phyloP scores from a whole-genome alignment of 768 basidiomycete genomes.

The Pulveroboletus sp. region DNA sequence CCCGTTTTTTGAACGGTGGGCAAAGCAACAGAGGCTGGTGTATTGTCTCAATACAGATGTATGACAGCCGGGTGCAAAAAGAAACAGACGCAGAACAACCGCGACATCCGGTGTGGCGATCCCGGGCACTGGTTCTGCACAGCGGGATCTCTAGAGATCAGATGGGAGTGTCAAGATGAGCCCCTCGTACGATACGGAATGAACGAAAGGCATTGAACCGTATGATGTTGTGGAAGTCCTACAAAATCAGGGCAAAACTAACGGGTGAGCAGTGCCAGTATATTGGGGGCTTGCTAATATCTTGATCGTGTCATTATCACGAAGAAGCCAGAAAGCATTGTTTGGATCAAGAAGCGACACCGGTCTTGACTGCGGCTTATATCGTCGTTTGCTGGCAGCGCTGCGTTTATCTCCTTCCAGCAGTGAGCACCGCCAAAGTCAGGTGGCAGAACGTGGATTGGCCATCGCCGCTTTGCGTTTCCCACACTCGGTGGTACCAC shows the following conservation, averaged over 20 bases:
- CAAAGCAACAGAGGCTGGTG: not conserved
- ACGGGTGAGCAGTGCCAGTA: not conserved
- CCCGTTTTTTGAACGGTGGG: not conserved
- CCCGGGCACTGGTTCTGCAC: not conserved
- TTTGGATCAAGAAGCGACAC: slow-evolving; percentile 20
- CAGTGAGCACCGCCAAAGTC: slow-evolving; percentile 14
- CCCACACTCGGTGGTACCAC: too few species aligned
- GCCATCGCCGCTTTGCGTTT: not conserved
- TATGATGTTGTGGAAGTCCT: slow-evolving; percentile 13
- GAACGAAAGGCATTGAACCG: not conserved
- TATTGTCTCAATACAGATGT: not conserved
- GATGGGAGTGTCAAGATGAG: slow-evolving; percentile 9
- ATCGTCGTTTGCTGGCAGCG: too few species aligned
- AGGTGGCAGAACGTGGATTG: not conserved
- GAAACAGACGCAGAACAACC: not conserved
- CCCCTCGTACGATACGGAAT: not conserved
- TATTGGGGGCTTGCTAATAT: not conserved
- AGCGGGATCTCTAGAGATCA: slow-evolving; percentile 1
- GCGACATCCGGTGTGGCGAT: not conserved
- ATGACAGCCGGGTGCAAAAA: not conserved
- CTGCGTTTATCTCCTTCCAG: too few species aligned
- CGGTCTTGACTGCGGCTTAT: not conserved
- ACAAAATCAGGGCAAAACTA: not conserved
- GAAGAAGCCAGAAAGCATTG: slow-evolving; percentile 8
- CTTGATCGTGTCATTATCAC: not conserved